Evolutionary conservation across 2,329 filamentous ascomycete species (phyloP).

Genomic region (Microsporum canis): DNA sequence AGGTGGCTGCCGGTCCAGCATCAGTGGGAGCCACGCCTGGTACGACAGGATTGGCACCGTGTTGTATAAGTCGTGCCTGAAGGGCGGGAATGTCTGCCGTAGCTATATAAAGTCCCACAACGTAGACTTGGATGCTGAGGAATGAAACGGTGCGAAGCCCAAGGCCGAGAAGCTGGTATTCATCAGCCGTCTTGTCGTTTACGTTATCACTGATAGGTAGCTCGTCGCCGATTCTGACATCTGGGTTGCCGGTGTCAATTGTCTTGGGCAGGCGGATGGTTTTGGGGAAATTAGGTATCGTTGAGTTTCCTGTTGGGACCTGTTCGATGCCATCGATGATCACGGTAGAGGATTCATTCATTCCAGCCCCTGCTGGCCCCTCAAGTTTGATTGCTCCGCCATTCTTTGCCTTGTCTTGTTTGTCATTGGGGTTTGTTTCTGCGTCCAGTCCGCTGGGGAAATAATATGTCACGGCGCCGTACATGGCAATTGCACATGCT

Average conservation of each 20-base stretch:
- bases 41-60: slow-evolving; percentile 40
- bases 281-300: slow-evolving; percentile 68
- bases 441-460: slow-evolving; percentile 15
- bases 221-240: slow-evolving; percentile 28
- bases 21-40: slow-evolving; percentile 18
- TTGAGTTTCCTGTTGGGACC: slow-evolving; percentile 67
- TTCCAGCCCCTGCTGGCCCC: slow-evolving; percentile 25
- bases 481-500: slow-evolving; percentile 31
- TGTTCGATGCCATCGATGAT: slow-evolving; percentile 56
- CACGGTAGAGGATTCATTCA: slow-evolving; percentile 25
- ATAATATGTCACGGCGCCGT: slow-evolving; percentile 31
- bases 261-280: slow-evolving; percentile 51
- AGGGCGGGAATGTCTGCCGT: slow-evolving; percentile 70
- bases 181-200: slow-evolving; percentile 40
- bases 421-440: slow-evolving; percentile 1
- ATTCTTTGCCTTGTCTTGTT: slow-evolving; percentile 2
- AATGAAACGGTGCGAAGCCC: slow-evolving; percentile 87
- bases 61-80: slow-evolving; percentile 64
- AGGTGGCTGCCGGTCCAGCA: slow-evolving; percentile 61
- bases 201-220: slow-evolving; percentile 21
- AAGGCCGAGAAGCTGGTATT: slow-evolving; percentile 81
- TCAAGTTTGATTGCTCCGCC: slow-evolving; percentile 28
- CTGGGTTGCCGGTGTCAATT: slow-evolving; percentile 21
- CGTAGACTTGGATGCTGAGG: slow-evolving; percentile 81
- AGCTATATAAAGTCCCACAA: slow-evolving; percentile 84